Evolutionary conservation across 345 rosid species (phyloP).

Genomic region (Melastoma malabathricum): DNA sequence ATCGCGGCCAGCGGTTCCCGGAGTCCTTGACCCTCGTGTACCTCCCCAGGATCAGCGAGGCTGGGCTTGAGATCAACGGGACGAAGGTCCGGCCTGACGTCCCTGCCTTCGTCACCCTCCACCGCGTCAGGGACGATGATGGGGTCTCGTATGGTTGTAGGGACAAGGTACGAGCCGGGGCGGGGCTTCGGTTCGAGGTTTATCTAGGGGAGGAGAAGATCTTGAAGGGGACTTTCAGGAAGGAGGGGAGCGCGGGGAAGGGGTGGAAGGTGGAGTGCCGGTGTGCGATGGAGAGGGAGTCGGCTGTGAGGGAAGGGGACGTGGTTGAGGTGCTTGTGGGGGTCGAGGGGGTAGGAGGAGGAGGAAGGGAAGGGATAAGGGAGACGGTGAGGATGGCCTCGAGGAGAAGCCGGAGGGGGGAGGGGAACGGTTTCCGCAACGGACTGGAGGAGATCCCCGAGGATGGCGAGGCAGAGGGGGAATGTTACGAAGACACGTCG

Average conservation of each 20-base stretch:
- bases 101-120: constrained; percentile 49
- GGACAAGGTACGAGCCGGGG: constrained; percentile 40
- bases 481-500: constrained; percentile 2
- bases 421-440: constrained; percentile 10
- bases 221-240: constrained; percentile 44
- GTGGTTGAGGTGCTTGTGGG: constrained; percentile 10
- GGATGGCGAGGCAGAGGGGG: constrained; percentile 25
- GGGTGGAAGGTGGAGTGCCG: constrained; percentile 52
- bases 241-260: constrained; percentile 17
- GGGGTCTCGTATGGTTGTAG: constrained; percentile 38
- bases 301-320: constrained; percentile 4
- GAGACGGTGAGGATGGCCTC: constrained; percentile 30
- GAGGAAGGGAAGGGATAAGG: constrained; percentile 40
- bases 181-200: constrained; percentile 63
- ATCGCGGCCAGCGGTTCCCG: constrained; percentile 14
- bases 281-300: constrained; percentile 27
- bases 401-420: constrained; percentile 16
- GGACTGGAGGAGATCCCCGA: constrained; percentile 74
- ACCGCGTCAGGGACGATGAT: constrained; percentile 33
- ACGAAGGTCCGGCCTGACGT: constrained; percentile 44
- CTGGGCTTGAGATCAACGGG: constrained; percentile 42
- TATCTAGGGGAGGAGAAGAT: constrained; percentile 46
- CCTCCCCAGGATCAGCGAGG: constrained; percentile 46
- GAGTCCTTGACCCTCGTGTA: constrained; percentile 59
- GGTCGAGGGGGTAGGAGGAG: constrained; percentile 42